These are phyloP conservation scores for Leptographium lundbergii DNA, from an alignment of 2,329 filamentous ascomycete genomes.

Conservation along the genomic window DNA sequence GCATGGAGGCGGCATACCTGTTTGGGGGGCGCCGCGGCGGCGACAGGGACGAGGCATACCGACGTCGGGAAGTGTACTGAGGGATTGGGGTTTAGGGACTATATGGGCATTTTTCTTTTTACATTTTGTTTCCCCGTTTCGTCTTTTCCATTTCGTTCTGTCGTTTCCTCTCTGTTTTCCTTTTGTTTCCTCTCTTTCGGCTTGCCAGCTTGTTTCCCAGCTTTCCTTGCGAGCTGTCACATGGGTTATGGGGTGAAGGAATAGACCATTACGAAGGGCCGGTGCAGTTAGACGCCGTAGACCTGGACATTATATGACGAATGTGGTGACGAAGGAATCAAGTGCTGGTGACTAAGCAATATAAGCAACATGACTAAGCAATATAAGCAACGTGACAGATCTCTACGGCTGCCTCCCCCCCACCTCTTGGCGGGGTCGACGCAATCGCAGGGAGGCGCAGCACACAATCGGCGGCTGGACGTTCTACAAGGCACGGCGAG, in stretches of 20 bases:
- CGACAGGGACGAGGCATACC: constrained; percentile 6
- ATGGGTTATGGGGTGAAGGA: no score
- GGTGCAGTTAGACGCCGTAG: background rate
- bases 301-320: background rate
- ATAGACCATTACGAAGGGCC: background rate
- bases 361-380: background rate
- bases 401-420: background rate
- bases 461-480: background rate
- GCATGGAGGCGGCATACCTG: constrained; percentile 77
- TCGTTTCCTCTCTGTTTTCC: background rate
- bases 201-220: background rate
- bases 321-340: no score
- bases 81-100: no score
- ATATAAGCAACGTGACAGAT: background rate
- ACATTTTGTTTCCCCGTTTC: background rate
- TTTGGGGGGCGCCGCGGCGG: constrained; percentile 51
- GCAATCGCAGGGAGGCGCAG: background rate
- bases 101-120: background rate
- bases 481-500: background rate
- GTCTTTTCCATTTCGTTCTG: background rate
- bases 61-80: constrained; percentile 9
- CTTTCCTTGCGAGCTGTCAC: no score
- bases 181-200: background rate
- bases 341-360: background rate
- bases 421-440: background rate